phyloP scores from a whole-genome alignment of 2,329 filamentous ascomycete genomes.

The Claviceps paspali region DNA sequence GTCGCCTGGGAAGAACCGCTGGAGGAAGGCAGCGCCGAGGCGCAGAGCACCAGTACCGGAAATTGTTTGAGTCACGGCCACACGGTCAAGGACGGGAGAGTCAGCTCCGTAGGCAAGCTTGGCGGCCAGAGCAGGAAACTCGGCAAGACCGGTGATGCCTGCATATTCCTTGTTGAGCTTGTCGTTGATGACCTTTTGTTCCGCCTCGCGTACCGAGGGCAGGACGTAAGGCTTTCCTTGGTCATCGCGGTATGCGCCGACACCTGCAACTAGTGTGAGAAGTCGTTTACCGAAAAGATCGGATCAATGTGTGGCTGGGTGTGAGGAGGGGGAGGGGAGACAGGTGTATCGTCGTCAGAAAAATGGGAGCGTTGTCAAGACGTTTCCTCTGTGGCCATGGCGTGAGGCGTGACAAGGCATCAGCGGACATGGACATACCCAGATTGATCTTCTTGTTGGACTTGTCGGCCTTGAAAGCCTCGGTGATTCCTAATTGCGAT shows the following conservation, averaged over 20 bases:
- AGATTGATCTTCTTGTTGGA: slow-evolving; percentile 97
- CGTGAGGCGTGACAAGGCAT: background rate
- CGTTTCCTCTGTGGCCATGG: background rate
- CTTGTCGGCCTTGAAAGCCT: slow-evolving; percentile 95
- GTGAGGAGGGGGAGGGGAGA: background rate
- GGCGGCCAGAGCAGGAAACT: slow-evolving; percentile 86
- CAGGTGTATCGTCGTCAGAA: too few species aligned
- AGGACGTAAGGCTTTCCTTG: slow-evolving; percentile 96
- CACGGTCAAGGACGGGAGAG: slow-evolving; percentile 59
- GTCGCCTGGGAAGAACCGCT: slow-evolving; percentile 76
- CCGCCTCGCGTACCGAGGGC: slow-evolving; percentile 77
- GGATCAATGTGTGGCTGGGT: slow-evolving; percentile 2
- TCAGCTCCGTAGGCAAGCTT: slow-evolving; percentile 78
- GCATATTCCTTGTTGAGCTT: slow-evolving; percentile 94
- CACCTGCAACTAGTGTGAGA: slow-evolving; percentile 39
- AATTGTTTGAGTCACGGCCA: slow-evolving; percentile 94
- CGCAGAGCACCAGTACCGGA: slow-evolving; percentile 93
- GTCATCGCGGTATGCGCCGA: slow-evolving; percentile 97
- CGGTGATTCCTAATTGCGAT: slow-evolving; percentile 57
- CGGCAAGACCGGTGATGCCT: slow-evolving; percentile 87
- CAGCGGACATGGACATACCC: slow-evolving; percentile 38
- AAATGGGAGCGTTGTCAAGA: background rate
- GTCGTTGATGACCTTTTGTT: slow-evolving; percentile 67
- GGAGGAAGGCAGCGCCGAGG: slow-evolving; percentile 85
- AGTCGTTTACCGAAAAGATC: slow-evolving; percentile 6